Base-by-base conservation (phyloP, 2,329 filamentous ascomycete genomes). In the Atkinsonella texensis region DNA sequence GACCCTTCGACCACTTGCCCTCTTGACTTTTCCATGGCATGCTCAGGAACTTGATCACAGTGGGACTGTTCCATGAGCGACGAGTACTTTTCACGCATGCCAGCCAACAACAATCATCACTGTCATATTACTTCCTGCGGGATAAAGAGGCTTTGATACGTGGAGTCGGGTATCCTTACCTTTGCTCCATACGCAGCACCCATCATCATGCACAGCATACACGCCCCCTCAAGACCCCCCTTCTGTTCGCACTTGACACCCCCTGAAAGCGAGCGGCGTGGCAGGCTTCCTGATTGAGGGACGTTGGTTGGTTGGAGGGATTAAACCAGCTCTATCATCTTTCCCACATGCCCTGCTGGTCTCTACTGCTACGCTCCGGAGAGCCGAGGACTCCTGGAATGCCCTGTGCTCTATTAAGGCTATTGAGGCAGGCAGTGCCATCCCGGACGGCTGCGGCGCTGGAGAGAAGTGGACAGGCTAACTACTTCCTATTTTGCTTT, bases 141-240 rank as follows among this genome's bases (percentile, higher is more conserved):
- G 63, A 64, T 62, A 65, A 63, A 60, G 62, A 62, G 59, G 58
- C 60, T 60, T 63, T 61, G 59, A 62, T 65, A 60, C 62, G 58
- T 66, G 62, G 60, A 67, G 28, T 68, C 68, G 66, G 66, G 66
- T 68, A 69, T 62, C 65, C 63, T 56, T 68, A 68, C 65, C 60
- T 65, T 59, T 59, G 62, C 60, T 62, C 65, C 64, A 67, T 67
- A 62, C 55, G 54, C 57, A 53, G 53, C 56, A 57, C 53, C 56
- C 57, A 58, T 61, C 42, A 50, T 53, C 56, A 57, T 55, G 58
- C 57, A 60, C 55, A 57, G 56, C 59, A 60, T 62, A 60, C 59
- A 57, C 60, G 55, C 60, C 57, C 58, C 56, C 50, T 32, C 46
- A 40, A 20, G 23, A 17, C 57, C 62, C 57, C 59, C 56, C 62